Conservation (phyloP, 257 asterid species). For the Salvia rosmarinus region DNA sequence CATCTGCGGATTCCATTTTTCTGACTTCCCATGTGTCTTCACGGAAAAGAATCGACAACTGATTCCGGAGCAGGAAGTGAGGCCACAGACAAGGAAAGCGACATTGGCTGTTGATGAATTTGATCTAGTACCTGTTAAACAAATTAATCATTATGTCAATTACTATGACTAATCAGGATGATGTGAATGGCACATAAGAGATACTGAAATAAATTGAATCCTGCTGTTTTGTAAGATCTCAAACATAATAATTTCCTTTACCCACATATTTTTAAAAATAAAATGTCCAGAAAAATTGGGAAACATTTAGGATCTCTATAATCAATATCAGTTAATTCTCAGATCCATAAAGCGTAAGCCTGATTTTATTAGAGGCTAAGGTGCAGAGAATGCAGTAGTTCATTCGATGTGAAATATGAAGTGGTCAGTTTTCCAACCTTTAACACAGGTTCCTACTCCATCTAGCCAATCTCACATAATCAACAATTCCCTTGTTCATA, state of each 20-base stretch:
- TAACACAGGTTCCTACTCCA: background rate
- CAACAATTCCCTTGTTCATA: background rate
- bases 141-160: conserved; percentile 1
- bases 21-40: conserved; percentile 61
- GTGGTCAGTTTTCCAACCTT: background rate
- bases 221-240: background rate
- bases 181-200: conserved; percentile 13
- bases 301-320: background rate
- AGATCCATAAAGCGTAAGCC: background rate
- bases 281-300: conserved; percentile 5
- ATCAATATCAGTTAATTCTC: background rate
- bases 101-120: conserved; percentile 86
- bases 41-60: conserved; percentile 81
- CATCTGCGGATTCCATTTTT: conserved; percentile 49
- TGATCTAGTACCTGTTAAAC: conserved; percentile 82
- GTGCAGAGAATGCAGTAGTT: background rate
- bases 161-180: conserved; percentile 11
- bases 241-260: background rate
- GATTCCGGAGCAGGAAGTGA: conserved; percentile 92
- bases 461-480: background rate
- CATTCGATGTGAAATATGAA: background rate
- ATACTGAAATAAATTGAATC: conserved; percentile 5
- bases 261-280: background rate
- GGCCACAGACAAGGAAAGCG: conserved; percentile 68
- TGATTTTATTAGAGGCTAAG: background rate